phyloP scores from a whole-genome alignment of 2,329 filamentous ascomycete genomes.

The Fusarium oxysporum region DNA sequence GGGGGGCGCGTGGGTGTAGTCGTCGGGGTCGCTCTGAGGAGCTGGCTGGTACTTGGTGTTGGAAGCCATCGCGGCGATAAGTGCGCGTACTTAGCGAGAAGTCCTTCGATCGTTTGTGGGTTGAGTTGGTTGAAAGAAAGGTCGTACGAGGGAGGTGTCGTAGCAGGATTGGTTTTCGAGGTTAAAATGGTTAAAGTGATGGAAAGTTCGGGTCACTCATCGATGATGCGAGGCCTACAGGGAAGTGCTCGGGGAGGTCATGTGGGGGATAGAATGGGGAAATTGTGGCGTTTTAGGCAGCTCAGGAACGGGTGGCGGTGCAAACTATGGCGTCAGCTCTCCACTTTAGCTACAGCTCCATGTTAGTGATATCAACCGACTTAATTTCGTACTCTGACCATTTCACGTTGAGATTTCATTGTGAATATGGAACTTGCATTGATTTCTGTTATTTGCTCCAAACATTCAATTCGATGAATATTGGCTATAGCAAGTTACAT shows the following conservation, averaged over 20 bases:
- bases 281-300: constrained; percentile 41
- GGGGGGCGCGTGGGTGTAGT: constrained; percentile 84
- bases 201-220: constrained; percentile 31
- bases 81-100: not conserved
- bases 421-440: not conserved
- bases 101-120: not conserved
- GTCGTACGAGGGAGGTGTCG: not conserved
- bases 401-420: not conserved
- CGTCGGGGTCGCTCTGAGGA: constrained; percentile 87
- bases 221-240: constrained; percentile 38
- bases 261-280: constrained; percentile 31
- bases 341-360: not conserved
- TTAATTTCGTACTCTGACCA: not conserved
- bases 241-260: constrained; percentile 35
- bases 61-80: constrained; percentile 68
- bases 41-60: constrained; percentile 86
- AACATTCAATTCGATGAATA: not conserved
- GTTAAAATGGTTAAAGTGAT: constrained; percentile 26
- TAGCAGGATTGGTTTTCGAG: constrained; percentile 5
- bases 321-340: constrained; percentile 37
- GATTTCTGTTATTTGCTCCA: not conserved
- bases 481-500: constrained; percentile 3
- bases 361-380: not conserved
- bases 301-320: constrained; percentile 25
- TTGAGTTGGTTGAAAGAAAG: not conserved